phyloP scores from a whole-genome alignment of 495 filamentous ascomycete genomes.

The Parathielavia appendiculata region DNA sequence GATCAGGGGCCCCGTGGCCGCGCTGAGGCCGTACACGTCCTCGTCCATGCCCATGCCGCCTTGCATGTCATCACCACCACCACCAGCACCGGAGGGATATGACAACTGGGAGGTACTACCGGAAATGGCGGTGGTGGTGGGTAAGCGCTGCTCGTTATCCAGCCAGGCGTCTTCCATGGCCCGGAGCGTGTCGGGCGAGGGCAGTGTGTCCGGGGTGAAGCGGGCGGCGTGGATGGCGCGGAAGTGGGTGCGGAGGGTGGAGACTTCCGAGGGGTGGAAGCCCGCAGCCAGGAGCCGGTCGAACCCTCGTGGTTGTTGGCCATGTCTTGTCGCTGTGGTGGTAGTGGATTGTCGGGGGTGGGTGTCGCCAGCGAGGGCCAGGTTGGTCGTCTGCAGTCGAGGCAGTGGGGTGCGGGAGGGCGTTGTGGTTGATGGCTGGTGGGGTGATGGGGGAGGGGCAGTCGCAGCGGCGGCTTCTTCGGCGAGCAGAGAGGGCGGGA shows the following conservation, averaged over 20 bases:
- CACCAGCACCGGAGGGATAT: conserved; percentile 28
- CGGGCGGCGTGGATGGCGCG: conserved; percentile 67
- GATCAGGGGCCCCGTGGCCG: conserved; percentile 71
- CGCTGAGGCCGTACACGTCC: conserved; percentile 45
- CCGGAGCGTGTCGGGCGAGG: conserved; percentile 49
- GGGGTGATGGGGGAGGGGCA: conserved; percentile 28
- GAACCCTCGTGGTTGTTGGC: conserved; percentile 62
- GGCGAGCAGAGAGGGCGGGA: conserved; percentile 61
- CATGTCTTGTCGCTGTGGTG: not conserved
- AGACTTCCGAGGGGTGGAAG: conserved; percentile 75
- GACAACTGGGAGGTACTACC: no score
- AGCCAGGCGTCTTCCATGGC: conserved; percentile 90
- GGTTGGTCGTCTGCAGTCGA: not conserved
- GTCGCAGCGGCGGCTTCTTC: conserved; percentile 57
- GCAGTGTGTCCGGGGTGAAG: conserved; percentile 82
- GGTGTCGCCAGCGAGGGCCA: not conserved
- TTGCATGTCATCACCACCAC: conserved; percentile 32
- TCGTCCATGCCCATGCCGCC: conserved; percentile 32
- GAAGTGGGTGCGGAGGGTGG: conserved; percentile 79
- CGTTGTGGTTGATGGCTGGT: conserved; percentile 3
- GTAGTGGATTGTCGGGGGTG: not conserved
- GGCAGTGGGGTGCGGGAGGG: not conserved
- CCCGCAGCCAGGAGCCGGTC: conserved; percentile 75
- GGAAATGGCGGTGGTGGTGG: not conserved
- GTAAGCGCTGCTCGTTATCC: conserved; percentile 54